Percentiles rank a stretch among this genome's conserved stretches.
Conservation (phyloP, 768 basidiomycete genomes). For the Austroboletus eburneus region DNA sequence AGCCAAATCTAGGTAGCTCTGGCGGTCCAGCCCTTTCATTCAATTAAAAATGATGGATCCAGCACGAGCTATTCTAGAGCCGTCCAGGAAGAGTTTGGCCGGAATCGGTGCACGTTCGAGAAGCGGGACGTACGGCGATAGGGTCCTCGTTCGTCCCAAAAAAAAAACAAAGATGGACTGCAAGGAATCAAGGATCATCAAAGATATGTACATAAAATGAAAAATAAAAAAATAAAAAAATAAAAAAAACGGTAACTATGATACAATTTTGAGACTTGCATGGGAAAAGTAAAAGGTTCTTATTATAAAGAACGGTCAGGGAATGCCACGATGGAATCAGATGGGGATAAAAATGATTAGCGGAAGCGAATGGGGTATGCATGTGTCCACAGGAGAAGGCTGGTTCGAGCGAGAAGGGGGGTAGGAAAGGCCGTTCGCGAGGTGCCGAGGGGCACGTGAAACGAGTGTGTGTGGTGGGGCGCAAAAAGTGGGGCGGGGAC, state of each 20-base stretch:
- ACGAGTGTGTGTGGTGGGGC: conserved; percentile 1
- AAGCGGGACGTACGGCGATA: conserved; percentile 10
- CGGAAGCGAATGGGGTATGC: conserved; percentile 11
- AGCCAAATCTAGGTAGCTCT: conserved; percentile 20
- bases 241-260: conserved; percentile 18
- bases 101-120: conserved; percentile 8
- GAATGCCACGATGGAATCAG: conserved; percentile 8
- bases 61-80: conserved; percentile 6
- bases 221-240: too few species aligned
- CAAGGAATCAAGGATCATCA: not conserved
- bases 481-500: conserved; percentile 4
- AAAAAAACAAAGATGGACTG: not conserved
- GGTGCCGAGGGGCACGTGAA: conserved; percentile 26
- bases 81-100: conserved; percentile 5
- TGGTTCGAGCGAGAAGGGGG: conserved; percentile 2
- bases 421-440: conserved; percentile 12
- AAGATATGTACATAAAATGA: too few species aligned
- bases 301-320: conserved; percentile 11
- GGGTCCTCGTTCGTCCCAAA: not conserved
- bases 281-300: conserved; percentile 23
- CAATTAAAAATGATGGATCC: conserved; percentile 6
- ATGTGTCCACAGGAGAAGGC: conserved; percentile 10
- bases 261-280: conserved; percentile 17
- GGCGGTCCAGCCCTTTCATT: conserved; percentile 1
- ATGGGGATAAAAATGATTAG: conserved; percentile 16